phyloP scores from a whole-genome alignment of 1,284 basidiomycete genomes.

The Vanrija pseudolonga region DNA sequence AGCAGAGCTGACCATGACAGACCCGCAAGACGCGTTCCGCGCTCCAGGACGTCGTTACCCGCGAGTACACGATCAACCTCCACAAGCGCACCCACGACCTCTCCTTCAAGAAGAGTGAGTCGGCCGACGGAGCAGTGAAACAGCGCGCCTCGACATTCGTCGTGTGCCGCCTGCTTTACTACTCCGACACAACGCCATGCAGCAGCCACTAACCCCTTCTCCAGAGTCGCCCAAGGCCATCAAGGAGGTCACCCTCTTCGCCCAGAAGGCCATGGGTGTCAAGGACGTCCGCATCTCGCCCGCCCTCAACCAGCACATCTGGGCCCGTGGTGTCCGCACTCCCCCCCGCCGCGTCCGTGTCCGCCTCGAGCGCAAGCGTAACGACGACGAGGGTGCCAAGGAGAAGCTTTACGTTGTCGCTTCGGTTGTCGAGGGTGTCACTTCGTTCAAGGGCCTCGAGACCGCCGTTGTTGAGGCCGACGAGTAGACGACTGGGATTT shows the following conservation, averaged over 20 bases:
- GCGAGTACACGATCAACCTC: slow-evolving; percentile 93
- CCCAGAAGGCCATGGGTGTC: slow-evolving; percentile 90
- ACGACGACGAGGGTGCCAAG: slow-evolving; percentile 93
- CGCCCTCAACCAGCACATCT: slow-evolving; percentile 87
- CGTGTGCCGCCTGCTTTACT: too few species aligned
- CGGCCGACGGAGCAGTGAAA: too few species aligned
- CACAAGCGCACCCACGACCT: slow-evolving; percentile 89
- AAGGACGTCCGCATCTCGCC: slow-evolving; percentile 87
- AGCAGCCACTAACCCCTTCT: slow-evolving; percentile 8
- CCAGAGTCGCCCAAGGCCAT: slow-evolving; percentile 76
- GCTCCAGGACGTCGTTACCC: slow-evolving; percentile 91
- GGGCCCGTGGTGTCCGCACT: slow-evolving; percentile 76
- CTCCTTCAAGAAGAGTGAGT: slow-evolving; percentile 80
- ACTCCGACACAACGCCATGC: neutral
- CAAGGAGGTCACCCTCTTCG: slow-evolving; percentile 85
- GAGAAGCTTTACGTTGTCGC: slow-evolving; percentile 96
- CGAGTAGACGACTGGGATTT: slow-evolving; percentile 28
- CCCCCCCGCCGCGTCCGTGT: slow-evolving; percentile 86
- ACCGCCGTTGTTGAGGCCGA: slow-evolving; percentile 74
- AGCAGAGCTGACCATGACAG: slow-evolving; percentile 46
- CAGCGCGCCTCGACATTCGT: too few species aligned
- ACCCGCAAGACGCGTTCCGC: slow-evolving; percentile 84
- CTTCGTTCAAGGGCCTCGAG: slow-evolving; percentile 83
- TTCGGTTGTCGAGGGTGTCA: slow-evolving; percentile 68
- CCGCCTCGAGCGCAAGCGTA: slow-evolving; percentile 88